Conservation (phyloP, 768 basidiomycete species). For the Kwoniella mangroviensis region DNA sequence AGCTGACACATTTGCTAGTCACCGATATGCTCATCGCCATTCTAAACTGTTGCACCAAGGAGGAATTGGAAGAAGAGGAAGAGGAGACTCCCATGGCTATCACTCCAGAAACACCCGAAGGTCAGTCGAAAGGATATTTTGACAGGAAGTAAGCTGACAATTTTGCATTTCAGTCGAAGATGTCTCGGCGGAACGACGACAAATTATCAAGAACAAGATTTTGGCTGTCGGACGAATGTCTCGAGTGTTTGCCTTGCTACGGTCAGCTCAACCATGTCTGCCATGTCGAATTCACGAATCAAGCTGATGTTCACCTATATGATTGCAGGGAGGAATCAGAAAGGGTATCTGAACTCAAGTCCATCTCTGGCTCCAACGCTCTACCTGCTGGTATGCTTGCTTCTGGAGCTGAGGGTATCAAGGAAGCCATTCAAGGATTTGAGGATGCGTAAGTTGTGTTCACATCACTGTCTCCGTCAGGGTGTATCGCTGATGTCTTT, state of each 20-base stretch:
- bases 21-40: slow-evolving; percentile 99
- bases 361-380: slow-evolving; percentile 70
- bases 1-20: slow-evolving; percentile 63
- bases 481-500: slow-evolving; percentile 8
- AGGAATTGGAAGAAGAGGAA: slow-evolving; percentile 85
- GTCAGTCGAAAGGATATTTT: neutral
- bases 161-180: slow-evolving; percentile 35
- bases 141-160: slow-evolving; percentile 33
- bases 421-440: slow-evolving; percentile 88
- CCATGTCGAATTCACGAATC: neutral
- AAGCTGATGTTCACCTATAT: slow-evolving; percentile 1
- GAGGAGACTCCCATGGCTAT: slow-evolving; percentile 62
- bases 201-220: slow-evolving; percentile 97
- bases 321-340: slow-evolving; percentile 88
- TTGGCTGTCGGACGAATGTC: slow-evolving; percentile 96
- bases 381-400: slow-evolving; percentile 83
- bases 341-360: slow-evolving; percentile 95
- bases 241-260: slow-evolving; percentile 89
- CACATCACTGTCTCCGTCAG: neutral
- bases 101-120: slow-evolving; percentile 48
- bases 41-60: slow-evolving; percentile 91
- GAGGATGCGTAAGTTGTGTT: slow-evolving; percentile 82
- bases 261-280: slow-evolving; percentile 63
- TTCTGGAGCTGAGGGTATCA: slow-evolving; percentile 90
- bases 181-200: slow-evolving; percentile 68